phyloP scores from a whole-genome alignment of 495 filamentous ascomycete species.

The Penicillium pulvis region DNA sequence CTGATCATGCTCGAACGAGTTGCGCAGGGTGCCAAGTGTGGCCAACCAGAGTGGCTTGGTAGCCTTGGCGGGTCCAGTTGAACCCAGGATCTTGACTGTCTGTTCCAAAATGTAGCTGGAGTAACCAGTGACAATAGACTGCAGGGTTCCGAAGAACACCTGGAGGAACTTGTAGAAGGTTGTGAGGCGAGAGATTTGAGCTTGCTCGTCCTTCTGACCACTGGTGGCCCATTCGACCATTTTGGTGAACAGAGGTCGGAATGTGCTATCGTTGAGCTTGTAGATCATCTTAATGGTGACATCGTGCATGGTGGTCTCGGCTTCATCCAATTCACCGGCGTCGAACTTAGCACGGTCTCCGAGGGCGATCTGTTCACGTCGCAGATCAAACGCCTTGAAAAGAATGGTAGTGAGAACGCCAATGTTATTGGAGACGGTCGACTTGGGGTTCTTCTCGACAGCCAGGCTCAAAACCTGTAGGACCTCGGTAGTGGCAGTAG shows the following conservation, averaged over 20 bases:
- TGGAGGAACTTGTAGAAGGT: slow-evolving; percentile 80
- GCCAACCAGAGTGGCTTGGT: slow-evolving; percentile 60
- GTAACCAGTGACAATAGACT: slow-evolving; percentile 91
- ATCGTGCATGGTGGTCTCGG: slow-evolving; percentile 67
- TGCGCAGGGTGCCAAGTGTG: slow-evolving; percentile 67
- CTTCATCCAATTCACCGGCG: slow-evolving; percentile 55
- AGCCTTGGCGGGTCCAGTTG: slow-evolving; percentile 47
- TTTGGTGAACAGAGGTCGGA: slow-evolving; percentile 86
- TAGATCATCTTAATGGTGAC: slow-evolving; percentile 85
- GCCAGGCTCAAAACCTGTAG: slow-evolving; percentile 65
- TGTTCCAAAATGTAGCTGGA: slow-evolving; percentile 80
- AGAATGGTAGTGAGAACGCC: slow-evolving; percentile 68
- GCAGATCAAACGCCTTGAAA: slow-evolving; percentile 70
- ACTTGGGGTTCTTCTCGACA: slow-evolving; percentile 76
- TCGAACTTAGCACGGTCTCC: slow-evolving; percentile 42
- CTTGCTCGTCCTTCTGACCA: slow-evolving; percentile 60
- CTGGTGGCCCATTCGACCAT: slow-evolving; percentile 76
- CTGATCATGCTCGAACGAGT: slow-evolving; percentile 79
- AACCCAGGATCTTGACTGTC: slow-evolving; percentile 63
- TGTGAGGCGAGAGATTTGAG: slow-evolving; percentile 56
- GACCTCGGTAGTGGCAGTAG: slow-evolving; percentile 64
- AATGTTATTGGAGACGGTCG: slow-evolving; percentile 68
- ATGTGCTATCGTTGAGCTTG: slow-evolving; percentile 94
- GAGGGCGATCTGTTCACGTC: slow-evolving; percentile 52
- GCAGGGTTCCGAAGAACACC: slow-evolving; percentile 78